Base-by-base conservation (phyloP, 1,284 basidiomycete genomes). In the Apiotrichum mycotoxinovorans region DNA sequence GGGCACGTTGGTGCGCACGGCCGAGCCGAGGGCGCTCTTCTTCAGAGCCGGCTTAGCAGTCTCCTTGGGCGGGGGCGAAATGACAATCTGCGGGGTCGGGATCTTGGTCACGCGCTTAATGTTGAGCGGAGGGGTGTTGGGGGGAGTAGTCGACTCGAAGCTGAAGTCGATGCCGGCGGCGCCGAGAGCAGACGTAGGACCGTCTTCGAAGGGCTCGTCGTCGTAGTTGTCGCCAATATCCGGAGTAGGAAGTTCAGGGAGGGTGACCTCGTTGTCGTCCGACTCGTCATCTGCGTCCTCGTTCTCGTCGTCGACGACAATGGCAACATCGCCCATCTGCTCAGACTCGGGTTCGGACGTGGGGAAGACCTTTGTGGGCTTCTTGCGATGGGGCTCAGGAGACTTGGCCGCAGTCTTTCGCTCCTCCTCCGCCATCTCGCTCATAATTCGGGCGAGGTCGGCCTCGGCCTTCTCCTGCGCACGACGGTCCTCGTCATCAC, bases 361-460 rank as follows among this genome's bases (percentile, higher is more conserved):
- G 22, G 26, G 20, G 17, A 35, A 5, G 5, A 27, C 27, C 51
- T 51, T 54, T 8, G 47, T 35, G 40, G 35, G 12, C 17, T 25
- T 25, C 27, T 25, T 58, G 34, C 40, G 46, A 23, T 2, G 22
- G n/a, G 15, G 37, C 41, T 42, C 43, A 17, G 25, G 12, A 25
- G 35, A 14, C 51, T 52, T 42, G 10, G 18, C 34, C 3, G 34
- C 41, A 11, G 43, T n/a, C 30, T 40, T 37, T 3, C 14, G 46
- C 45, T 60, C 52, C 47, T 52, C 56, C 30, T 61, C 56, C 12
- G 40, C 49, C 27, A 57, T 50, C 17, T 55, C 54, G 12, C 54
- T 40, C 54, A 73, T 63, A 33, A 72, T 49, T 41, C 57, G 63
- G 26, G 63, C 60, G 20, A 72, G 58, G 37, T 71, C 70, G 27